Conservation (phyloP, 1,284 basidiomycete species). For the Malassezia dermatis region DNA sequence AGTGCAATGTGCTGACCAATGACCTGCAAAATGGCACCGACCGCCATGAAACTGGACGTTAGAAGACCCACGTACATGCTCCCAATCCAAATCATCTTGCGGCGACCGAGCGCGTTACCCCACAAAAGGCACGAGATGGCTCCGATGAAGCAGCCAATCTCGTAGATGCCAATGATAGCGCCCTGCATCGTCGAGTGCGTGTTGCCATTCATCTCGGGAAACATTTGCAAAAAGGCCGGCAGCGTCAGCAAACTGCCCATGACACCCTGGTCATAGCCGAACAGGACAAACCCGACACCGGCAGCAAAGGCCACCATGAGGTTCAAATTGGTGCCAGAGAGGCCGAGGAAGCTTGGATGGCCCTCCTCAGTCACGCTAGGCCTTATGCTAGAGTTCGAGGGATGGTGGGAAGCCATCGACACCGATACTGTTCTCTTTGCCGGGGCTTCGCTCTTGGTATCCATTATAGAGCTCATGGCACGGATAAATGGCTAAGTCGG, state of each 20-base stretch:
- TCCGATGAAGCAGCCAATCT: constrained; percentile 39
- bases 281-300: constrained; percentile 41
- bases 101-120: constrained; percentile 37
- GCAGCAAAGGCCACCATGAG: constrained; percentile 38
- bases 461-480: neutral
- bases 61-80: constrained; percentile 2
- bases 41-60: constrained; percentile 22
- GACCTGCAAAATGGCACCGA: constrained; percentile 32
- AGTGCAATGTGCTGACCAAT: constrained; percentile 27
- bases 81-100: constrained; percentile 42
- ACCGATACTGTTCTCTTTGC: neutral
- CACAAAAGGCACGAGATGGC: constrained; percentile 40
- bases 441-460: neutral
- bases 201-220: constrained; percentile 30
- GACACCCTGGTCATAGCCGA: constrained; percentile 46
- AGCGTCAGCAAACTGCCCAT: constrained; percentile 41
- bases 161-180: constrained; percentile 41
- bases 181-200: constrained; percentile 27
- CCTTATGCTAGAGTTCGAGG: neutral
- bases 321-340: constrained; percentile 25
- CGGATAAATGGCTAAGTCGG: neutral
- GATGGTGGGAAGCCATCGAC: neutral
- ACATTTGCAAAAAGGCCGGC: constrained; percentile 26
- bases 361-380: neutral
- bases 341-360: neutral